phyloP scores from a whole-genome alignment of 371 early-diverging fungal genomes.

The Syncephalastrum sp. region DNA sequence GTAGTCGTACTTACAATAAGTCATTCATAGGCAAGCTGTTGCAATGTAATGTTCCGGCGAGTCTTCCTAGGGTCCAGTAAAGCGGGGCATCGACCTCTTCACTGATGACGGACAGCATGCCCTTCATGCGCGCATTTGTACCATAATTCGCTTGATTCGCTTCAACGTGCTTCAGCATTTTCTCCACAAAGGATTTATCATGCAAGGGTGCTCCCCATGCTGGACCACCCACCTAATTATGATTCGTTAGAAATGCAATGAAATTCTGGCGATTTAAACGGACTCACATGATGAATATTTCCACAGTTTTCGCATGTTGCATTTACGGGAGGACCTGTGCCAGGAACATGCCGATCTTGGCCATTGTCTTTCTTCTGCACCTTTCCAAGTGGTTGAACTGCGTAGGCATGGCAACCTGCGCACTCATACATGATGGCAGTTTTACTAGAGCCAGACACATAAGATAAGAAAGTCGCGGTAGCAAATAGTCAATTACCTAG shows the following conservation, averaged over 20 bases:
- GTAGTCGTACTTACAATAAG: conserved; percentile 27
- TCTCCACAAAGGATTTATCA: conserved; percentile 71
- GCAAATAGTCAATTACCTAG: conserved; percentile 50
- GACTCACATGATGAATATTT: conserved; percentile 60
- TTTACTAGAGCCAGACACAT: conserved; percentile 49
- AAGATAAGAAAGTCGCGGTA: neutral
- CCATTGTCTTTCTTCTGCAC: conserved; percentile 50
- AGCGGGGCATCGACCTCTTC: conserved; percentile 86
- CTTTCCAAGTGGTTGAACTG: conserved; percentile 71
- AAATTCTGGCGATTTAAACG: neutral
- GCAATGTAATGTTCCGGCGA: conserved; percentile 71
- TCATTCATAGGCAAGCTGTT: conserved; percentile 46
- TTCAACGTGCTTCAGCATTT: conserved; percentile 73
- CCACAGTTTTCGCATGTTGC: conserved; percentile 74
- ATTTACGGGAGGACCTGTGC: conserved; percentile 64
- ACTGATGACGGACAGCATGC: conserved; percentile 91
- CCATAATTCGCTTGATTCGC: conserved; percentile 58
- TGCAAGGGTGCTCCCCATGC: conserved; percentile 90
- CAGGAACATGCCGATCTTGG: conserved; percentile 57
- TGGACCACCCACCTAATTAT: conserved; percentile 87
- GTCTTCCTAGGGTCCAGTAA: conserved; percentile 72
- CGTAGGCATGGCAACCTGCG: conserved; percentile 76
- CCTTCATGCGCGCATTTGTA: conserved; percentile 87
- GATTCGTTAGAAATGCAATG: neutral
- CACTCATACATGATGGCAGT: conserved; percentile 84